Conservation (phyloP, 345 rosid genomes). For the Leavenworthia alabamica region DNA sequence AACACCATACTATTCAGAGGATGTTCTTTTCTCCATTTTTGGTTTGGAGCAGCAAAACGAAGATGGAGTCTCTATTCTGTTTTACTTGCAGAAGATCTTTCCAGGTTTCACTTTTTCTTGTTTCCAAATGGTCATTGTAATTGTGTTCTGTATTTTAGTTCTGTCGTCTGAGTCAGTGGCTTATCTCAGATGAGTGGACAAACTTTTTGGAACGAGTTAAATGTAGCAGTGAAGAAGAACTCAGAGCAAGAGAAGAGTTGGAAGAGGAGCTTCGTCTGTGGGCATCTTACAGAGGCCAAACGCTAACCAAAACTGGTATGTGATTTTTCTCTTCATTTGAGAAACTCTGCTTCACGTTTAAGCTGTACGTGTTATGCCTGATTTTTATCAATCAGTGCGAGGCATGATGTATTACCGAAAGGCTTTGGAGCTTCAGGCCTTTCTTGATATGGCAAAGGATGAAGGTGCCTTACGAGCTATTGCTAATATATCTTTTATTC, state of each 20-base stretch:
- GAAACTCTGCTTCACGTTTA: constrained; percentile 27
- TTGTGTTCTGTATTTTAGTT: not conserved
- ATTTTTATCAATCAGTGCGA: constrained; percentile 40
- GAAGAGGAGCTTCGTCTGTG: constrained; percentile 65
- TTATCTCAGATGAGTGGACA: constrained; percentile 61
- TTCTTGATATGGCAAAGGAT: constrained; percentile 67
- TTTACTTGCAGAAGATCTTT: constrained; percentile 72
- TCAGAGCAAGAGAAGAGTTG: constrained; percentile 34
- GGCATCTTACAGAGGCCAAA: constrained; percentile 85
- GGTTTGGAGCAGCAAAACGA: constrained; percentile 57
- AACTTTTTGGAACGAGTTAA: constrained; percentile 56
- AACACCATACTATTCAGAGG: constrained; percentile 69
- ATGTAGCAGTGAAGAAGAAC: constrained; percentile 47
- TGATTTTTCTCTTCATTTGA: constrained; percentile 23
- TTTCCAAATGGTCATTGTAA: not conserved
- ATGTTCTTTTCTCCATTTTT: constrained; percentile 53
- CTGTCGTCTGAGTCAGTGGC: constrained; percentile 6
- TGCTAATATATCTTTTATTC: not conserved
- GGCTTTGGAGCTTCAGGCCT: constrained; percentile 78
- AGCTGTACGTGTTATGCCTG: not conserved
- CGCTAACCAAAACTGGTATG: constrained; percentile 72
- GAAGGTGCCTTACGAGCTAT: constrained; percentile 35
- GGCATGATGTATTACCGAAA: constrained; percentile 87
- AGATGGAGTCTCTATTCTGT: constrained; percentile 77
- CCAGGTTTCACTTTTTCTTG: constrained; percentile 45